Base-by-base conservation (phyloP, 2,329 filamentous ascomycete species). In the Fonsecaea nubica region DNA sequence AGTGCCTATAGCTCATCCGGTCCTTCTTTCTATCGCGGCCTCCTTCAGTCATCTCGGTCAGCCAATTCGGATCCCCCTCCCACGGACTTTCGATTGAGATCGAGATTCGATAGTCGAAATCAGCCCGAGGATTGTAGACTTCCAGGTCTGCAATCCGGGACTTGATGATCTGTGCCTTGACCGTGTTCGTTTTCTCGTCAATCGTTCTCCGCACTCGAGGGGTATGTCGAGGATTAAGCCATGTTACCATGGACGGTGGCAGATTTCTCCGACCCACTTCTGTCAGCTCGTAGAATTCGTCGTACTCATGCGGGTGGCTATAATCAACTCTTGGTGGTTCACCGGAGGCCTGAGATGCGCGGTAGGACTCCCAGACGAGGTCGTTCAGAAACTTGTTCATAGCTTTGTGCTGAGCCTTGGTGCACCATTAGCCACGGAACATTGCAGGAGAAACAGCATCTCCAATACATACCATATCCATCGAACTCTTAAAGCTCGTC, bases 41-140 rank as follows among this genome's bases (percentile, higher is more conserved):
- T 40, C 76, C 78, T 30, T 84, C 82, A 8, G 76, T 73, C 12
- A 77, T 73, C 3, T 82, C 77, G 0, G 80, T 76, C 2, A 88
- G 77, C 25, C 81, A 80, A 7, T 88, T 83, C 0, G 91, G 74
- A 1, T 87, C 83, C 30, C 93, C 92, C 3, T 92, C 85, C 82
- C 89, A 96, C 62, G 90, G 86, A 86, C 96, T 93, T 86, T 99
- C 96, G 1, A 99, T 85, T 75, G 97, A 98, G 75, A 99, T 89
- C 74, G 92, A 96, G 72, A 99, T 89, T 10, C 95, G 91, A 79
- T 93, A 97, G 79, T 99, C 95, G 74, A 97, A 91, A 2, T 87
- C 87, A 8, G 86, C 86, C 58, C 83, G 82, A 0, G 95, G 94
- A 72, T 92, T 90, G 78, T 91, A 90, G 18, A 99, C 85, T 73